phyloP scores from a whole-genome alignment of 2,329 filamentous ascomycete species.

The Aspergillus piperis region DNA sequence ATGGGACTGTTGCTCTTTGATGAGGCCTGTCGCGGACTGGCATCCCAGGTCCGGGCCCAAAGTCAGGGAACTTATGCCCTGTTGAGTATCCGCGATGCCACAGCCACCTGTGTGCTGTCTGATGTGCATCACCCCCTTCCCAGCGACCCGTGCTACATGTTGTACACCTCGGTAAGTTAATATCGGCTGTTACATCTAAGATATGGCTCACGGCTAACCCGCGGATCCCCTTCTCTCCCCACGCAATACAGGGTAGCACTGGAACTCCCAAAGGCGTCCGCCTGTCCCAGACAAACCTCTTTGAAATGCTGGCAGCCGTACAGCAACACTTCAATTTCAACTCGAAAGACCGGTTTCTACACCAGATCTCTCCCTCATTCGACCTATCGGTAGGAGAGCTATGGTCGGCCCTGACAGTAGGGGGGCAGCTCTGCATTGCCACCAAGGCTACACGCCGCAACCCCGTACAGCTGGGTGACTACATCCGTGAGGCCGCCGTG shows the following conservation, averaged over 20 bases:
- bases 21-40: neutral
- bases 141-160: neutral
- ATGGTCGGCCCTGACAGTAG: neutral
- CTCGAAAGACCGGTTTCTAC: neutral
- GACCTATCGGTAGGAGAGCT: conserved; percentile 5
- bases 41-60: neutral
- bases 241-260: conserved; percentile 1
- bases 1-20: neutral
- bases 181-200: no score
- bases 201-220: neutral
- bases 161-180: conserved; percentile 8
- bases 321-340: neutral
- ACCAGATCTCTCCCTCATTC: neutral
- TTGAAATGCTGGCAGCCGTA: neutral
- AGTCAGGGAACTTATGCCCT: neutral
- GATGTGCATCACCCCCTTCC: neutral
- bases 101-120: neutral
- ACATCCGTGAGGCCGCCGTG: neutral
- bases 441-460: neutral
- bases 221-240: neutral
- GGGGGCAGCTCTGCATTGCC: neutral
- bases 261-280: conserved; percentile 4
- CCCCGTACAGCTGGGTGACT: neutral
- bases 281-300: neutral
- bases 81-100: neutral